Conservation (phyloP, 1,284 basidiomycete species). For the Sanghuangporus weigelae region DNA sequence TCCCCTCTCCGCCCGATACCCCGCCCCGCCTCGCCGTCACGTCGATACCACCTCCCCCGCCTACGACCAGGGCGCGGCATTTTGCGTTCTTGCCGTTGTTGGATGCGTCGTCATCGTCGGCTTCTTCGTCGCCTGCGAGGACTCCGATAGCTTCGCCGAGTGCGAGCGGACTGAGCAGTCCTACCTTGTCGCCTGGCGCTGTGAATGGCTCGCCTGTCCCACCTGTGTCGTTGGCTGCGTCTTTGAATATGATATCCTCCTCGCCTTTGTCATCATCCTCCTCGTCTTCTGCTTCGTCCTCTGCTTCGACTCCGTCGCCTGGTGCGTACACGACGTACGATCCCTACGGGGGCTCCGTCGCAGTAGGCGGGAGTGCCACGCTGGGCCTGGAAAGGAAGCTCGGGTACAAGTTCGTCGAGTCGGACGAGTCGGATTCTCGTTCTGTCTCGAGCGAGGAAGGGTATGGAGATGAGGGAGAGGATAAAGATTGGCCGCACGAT, state of each 20-base stretch:
- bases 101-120: conserved; percentile 28
- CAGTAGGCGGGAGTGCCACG: conserved; percentile 2
- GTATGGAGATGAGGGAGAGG: not conserved
- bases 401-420: not conserved
- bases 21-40: conserved; percentile 15
- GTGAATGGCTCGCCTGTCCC: not conserved
- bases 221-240: not conserved
- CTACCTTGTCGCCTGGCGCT: not conserved
- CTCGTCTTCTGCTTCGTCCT: not conserved
- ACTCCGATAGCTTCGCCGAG: not conserved
- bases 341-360: not conserved
- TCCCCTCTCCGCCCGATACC: conserved; percentile 13
- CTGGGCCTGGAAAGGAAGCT: conserved; percentile 8
- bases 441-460: not conserved
- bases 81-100: conserved; percentile 39
- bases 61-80: conserved; percentile 26
- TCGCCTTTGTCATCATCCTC: not conserved
- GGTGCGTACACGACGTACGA: conserved; percentile 4
- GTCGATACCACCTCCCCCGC: conserved; percentile 23
- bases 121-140: not conserved
- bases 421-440: not conserved
- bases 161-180: not conserved
- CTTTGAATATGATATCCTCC: not conserved
- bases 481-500: not conserved
- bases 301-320: not conserved